Evolutionary conservation across 805 yeast genomes (phyloP), one percentile per base, ranked within the genome.

Genomic region (Cyberlindnera subsufficiens): DNA sequence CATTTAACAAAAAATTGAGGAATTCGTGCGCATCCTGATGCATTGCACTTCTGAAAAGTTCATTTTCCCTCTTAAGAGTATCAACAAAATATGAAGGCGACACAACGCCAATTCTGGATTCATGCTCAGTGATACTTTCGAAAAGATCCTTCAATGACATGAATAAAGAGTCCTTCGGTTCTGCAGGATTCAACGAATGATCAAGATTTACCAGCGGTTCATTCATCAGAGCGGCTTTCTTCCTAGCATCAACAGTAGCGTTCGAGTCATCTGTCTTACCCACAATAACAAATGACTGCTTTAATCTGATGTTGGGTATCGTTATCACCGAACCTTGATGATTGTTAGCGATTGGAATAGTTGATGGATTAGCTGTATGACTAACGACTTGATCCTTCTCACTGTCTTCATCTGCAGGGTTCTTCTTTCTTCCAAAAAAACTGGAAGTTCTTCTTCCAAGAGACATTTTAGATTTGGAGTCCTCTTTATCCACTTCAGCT

Each of bases 11-110:
- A 57, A 86, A 90, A 60, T 90, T 91, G 58, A 90, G 73, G 63
- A 93, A 93, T 65, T 93, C 99, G 64, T 93, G 99, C 5, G 98
- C 97, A 68, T 93, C 99, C 60, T 93, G 99, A 61, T 93, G 99
- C 96, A 89, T 90, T 35, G 86, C 80, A 44, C 88, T 82, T 48
- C 96, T 71, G 62, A 93, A 93, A 54, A 91, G 67, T 53, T 81
- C 86, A 59, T 91, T 93, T 51, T 86, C 90, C 43, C 75, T 75
- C 60, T 88, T 91, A 42, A 91, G 68, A 41, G 82, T 82, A 37
- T 79, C 82, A 35, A 93, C 77, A 38, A 93, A 74, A 52, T 77
- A 74, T 25, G 71, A 67, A 0, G 98, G 96, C 1, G 96, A 85
- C 0, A 88, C 90, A 2, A 93, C 86, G 5, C 98, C 98, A 2